Evolutionary conservation across 306 rosid genomes (phyloP).

Genomic region (Oemleria cerasiformis): DNA sequence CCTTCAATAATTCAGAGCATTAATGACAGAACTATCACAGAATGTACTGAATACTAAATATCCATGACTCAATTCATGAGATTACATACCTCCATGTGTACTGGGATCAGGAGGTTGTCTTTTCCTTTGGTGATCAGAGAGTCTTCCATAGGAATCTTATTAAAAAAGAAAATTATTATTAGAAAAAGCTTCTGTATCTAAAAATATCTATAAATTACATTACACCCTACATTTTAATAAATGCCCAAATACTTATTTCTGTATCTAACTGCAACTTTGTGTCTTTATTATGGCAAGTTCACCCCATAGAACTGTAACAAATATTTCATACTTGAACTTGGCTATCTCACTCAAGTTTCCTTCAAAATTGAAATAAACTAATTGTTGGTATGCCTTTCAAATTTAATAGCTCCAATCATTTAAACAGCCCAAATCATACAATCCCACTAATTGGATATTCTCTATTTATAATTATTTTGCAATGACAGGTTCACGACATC

Average conservation of each 20-base stretch:
- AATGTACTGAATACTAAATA: not conserved
- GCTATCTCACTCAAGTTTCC: not conserved
- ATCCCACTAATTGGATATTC: not conserved
- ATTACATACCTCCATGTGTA: constrained; percentile 49
- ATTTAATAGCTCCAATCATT: not conserved
- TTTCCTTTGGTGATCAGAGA: constrained; percentile 64
- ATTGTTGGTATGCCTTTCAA: not conserved
- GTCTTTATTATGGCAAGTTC: not conserved
- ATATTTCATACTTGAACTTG: not conserved
- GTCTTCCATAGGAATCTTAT: constrained; percentile 55
- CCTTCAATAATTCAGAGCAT: constrained; percentile 37
- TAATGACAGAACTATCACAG: constrained; percentile 12
- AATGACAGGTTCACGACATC: too few relatives aligned
- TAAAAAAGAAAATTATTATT: constrained; percentile 9
- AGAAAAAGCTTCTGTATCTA: not conserved
- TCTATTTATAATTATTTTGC: not conserved
- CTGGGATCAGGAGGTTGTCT: constrained; percentile 76
- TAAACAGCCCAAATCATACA: not conserved
- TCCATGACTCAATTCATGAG: constrained; percentile 1
- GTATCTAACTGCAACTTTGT: not conserved
- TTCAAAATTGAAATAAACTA: not conserved
- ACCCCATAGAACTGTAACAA: not conserved
- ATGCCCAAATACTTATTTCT: too few relatives aligned
- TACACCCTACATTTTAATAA: not conserved
- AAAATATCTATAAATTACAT: too few relatives aligned